Evolutionary conservation across 2,329 filamentous ascomycete genomes (phyloP), one percentile per base, ranked within the genome.

Genomic region (Camillea tinctor): DNA sequence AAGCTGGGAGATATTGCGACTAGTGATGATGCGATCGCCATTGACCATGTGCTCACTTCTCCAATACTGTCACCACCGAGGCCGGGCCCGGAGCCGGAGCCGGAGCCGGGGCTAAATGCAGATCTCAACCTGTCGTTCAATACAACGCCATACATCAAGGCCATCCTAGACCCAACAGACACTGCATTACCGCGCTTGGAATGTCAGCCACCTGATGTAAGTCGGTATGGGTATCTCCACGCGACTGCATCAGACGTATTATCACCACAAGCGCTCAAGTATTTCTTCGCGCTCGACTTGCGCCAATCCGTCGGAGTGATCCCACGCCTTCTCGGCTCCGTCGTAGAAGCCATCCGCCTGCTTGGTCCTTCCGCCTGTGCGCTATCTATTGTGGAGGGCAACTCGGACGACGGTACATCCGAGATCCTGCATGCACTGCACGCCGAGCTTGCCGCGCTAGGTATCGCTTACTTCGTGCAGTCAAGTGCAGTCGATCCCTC

Each of bases 351-450:
- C 1, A 76, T 83, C 4, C 73, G 68, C 0, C 84, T 81, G 64
- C 75, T 87, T 0, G 82, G 84, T 0, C 77, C 81, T 0, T 62
- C 77, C 11, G 75, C 76, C 56, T 86, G 82, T 64, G 80, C 77
- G 0, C 71, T 87, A 1, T 85, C 82, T 1, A 79, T 86, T 21
- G 76, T 86, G 13, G 84, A 86, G 63, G 83, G 84, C 13, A 76
- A 81, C 65, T 86, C 83, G 0, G 66, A 76, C 20, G 84, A 87
- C 60, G 83, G 82, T 4, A 86, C 84, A 0, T 75, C 68, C 36
- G 81, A 84, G 36, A 73, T 86, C 7, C 75, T 87, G 1, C 58
- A 71, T 1, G 72, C 73, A 0, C 67, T 87, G 6, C 69, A 68
- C 1, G 66, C 72, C 0, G 71, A 74, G 2, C 66, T 87, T 0